These are phyloP conservation scores for Malassezia dermatis DNA, from an alignment of 1,284 basidiomycete genomes.

Conservation along the genomic window DNA sequence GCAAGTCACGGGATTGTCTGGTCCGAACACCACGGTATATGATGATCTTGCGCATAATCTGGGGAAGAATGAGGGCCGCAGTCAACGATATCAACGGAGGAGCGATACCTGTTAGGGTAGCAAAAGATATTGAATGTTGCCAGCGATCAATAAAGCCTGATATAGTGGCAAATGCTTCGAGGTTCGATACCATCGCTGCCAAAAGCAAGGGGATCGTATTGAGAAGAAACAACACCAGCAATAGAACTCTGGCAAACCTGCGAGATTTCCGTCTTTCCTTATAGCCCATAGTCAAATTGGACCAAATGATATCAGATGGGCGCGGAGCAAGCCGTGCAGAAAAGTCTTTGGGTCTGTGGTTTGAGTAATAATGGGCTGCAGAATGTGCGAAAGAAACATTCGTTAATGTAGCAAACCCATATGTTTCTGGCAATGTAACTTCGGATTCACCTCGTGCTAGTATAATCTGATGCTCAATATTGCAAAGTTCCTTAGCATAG, in stretches of 20 bases:
- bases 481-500: slow-evolving; percentile 35
- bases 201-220: slow-evolving; percentile 39
- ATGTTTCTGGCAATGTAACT: slow-evolving; percentile 36
- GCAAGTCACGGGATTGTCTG: slow-evolving; percentile 27
- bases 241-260: slow-evolving; percentile 29
- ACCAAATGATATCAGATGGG: slow-evolving; percentile 43
- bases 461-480: slow-evolving; percentile 50
- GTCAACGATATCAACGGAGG: slow-evolving; percentile 39
- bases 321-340: slow-evolving; percentile 33
- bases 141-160: slow-evolving; percentile 16
- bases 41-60: slow-evolving; percentile 38
- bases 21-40: slow-evolving; percentile 44
- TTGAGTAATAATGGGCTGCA: slow-evolving; percentile 28
- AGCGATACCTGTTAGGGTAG: slow-evolving; percentile 33
- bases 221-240: slow-evolving; percentile 33
- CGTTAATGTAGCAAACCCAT: slow-evolving; percentile 43
- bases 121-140: slow-evolving; percentile 22
- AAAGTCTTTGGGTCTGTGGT: slow-evolving; percentile 28
- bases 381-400: slow-evolving; percentile 41
- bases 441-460: slow-evolving; percentile 31
- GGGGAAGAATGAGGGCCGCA: slow-evolving; percentile 34
- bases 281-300: slow-evolving; percentile 30
- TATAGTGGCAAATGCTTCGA: slow-evolving; percentile 30
- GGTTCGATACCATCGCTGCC: slow-evolving; percentile 39
- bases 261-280: slow-evolving; percentile 26